A percentile compares a stretch with the other conserved stretches of the same genome.
Evolutionary conservation across 352 stramenopile species (phyloP).

Genomic region (Phytophthora boehmeriae): DNA sequence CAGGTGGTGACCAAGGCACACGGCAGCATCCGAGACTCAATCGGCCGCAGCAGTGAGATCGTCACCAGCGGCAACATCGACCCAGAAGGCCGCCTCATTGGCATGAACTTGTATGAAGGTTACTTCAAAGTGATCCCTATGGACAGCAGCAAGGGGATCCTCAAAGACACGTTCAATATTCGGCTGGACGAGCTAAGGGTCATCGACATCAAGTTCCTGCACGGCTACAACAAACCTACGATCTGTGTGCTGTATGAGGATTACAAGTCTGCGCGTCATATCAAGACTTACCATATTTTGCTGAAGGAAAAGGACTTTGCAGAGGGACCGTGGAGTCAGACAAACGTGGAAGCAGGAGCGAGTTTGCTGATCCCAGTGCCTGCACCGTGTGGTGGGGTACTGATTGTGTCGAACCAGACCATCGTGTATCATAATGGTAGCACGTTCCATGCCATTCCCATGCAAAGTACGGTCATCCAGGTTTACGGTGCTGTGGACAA

Average conservation of each 20-base stretch:
- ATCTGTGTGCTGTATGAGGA: constrained; percentile 94
- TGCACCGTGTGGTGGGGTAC: constrained; percentile 78
- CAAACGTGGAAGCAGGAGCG: constrained; percentile 88
- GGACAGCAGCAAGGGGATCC: constrained; percentile 73
- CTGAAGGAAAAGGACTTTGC: constrained; percentile 91
- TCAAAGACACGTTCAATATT: constrained; percentile 92
- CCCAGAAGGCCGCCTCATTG: constrained; percentile 83
- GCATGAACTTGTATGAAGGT: constrained; percentile 92
- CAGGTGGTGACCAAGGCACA: constrained; percentile 88
- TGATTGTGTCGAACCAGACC: constrained; percentile 92
- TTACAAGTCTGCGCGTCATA: constrained; percentile 86
- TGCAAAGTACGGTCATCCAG: constrained; percentile 90
- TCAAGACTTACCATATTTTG: constrained; percentile 93
- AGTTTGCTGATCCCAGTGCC: constrained; percentile 91
- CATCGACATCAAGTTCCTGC: constrained; percentile 94
- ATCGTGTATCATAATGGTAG: constrained; percentile 92
- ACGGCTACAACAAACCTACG: constrained; percentile 87
- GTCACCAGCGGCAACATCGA: constrained; percentile 91
- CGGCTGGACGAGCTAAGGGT: constrained; percentile 92
- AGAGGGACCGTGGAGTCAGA: constrained; percentile 89
- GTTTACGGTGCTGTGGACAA: constrained; percentile 90
- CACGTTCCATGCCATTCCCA: constrained; percentile 91
- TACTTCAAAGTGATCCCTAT: constrained; percentile 93
- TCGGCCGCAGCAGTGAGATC: constrained; percentile 89
- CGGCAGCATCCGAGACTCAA: constrained; percentile 85